These are phyloP conservation scores for Shiraia sp. DNA, from an alignment of 2,329 filamentous ascomycete species.

Conservation along the genomic window DNA sequence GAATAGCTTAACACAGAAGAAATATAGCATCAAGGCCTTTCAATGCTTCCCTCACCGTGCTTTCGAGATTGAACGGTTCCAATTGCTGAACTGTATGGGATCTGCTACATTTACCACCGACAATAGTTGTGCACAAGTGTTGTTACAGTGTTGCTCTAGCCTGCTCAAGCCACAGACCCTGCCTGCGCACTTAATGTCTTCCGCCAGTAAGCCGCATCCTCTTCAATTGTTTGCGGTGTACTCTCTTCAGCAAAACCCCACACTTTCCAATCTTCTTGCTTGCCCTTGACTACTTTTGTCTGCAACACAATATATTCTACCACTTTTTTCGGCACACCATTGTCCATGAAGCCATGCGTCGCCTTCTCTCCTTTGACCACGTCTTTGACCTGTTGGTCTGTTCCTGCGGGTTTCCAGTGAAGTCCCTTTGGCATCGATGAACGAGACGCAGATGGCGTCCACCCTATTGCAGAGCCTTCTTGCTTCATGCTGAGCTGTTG, in stretches of 20 bases:
- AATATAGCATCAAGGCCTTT: too few relatives aligned
- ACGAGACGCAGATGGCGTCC: not conserved
- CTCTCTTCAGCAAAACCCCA: conserved; percentile 66
- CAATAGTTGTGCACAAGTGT: too few relatives aligned
- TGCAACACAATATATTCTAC: conserved; percentile 69
- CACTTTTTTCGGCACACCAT: conserved; percentile 38
- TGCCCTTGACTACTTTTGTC: conserved; percentile 51
- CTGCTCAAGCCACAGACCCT: not conserved
- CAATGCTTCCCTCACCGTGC: too few relatives aligned
- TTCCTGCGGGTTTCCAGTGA: conserved; percentile 10
- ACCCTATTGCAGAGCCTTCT: not conserved
- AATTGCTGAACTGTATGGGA: too few relatives aligned
- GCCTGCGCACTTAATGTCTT: conserved; percentile 23
- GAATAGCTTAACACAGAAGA: too few relatives aligned
- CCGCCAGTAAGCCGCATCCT: conserved; percentile 28
- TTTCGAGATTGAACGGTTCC: too few relatives aligned
- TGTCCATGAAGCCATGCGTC: conserved; percentile 1
- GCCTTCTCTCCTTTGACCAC: not conserved
- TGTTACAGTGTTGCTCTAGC: not conserved
- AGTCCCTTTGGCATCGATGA: not conserved
- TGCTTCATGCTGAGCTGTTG: conserved; percentile 18
- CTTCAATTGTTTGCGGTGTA: conserved; percentile 23
- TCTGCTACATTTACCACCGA: too few relatives aligned
- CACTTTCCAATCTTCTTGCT: conserved; percentile 61
- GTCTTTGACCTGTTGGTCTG: conserved; percentile 6